phyloP scores from a whole-genome alignment of 108 stramenopile species.

The Nitzschia sp. region DNA sequence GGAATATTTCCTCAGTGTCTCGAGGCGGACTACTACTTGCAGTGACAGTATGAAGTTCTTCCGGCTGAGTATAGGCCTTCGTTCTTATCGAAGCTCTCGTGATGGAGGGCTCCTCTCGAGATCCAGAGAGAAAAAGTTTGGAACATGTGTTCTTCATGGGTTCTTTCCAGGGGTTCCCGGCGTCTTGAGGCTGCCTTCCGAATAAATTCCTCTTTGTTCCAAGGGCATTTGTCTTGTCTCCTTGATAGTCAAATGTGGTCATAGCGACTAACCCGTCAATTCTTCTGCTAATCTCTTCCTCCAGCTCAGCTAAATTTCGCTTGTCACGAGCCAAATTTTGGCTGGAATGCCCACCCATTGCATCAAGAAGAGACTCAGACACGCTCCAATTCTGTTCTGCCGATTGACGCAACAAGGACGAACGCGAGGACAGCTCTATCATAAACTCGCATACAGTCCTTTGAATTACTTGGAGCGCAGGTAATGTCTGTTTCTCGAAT shows the following conservation, averaged over 20 bases:
- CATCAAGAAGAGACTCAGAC: conserved; percentile 11
- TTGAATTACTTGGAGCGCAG: conserved; percentile 2
- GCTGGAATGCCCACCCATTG: conserved; percentile 6
- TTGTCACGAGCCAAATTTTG: conserved; percentile 19
- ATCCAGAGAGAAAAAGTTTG: background rate
- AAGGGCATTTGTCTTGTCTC: background rate
- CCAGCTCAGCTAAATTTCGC: conserved; percentile 30
- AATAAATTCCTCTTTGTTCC: background rate
- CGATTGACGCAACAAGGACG: conserved; percentile 11
- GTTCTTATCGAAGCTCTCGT: background rate
- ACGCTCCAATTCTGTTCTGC: conserved; percentile 30
- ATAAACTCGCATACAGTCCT: background rate
- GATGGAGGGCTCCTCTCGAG: background rate
- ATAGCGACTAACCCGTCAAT: conserved; percentile 21
- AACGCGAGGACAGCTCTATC: conserved; percentile 1
- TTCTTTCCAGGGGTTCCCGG: background rate
- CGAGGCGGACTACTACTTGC: background rate
- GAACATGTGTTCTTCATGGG: conserved; percentile 7
- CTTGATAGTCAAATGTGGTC: conserved; percentile 1
- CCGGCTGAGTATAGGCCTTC: background rate
- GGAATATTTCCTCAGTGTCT: background rate
- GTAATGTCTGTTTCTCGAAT: background rate
- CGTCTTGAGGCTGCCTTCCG: background rate
- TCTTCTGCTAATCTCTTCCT: conserved; percentile 31
- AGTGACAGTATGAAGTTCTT: too few species aligned